Evolutionary conservation across 345 rosid genomes (phyloP).

Genomic region (Moringa oleifera): DNA sequence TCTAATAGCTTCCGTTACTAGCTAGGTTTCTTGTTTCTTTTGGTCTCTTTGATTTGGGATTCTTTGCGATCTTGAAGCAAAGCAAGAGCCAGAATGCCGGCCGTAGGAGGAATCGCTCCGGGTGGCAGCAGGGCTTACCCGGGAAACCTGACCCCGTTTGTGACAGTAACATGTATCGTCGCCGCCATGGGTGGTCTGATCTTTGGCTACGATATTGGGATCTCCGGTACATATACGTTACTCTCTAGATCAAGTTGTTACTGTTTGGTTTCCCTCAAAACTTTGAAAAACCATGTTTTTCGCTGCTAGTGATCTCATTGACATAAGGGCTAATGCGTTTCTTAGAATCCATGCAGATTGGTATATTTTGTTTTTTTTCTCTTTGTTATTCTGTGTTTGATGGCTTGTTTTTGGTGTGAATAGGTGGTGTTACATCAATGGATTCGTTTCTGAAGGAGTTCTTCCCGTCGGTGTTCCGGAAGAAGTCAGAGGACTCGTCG

Average conservation of each 20-base stretch:
- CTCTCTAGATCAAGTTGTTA: not conserved
- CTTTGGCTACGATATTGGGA: constrained; percentile 94
- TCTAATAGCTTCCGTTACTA: too few relatives aligned
- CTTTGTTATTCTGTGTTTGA: not conserved
- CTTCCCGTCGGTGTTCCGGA: constrained; percentile 58
- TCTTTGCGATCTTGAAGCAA: constrained; percentile 2
- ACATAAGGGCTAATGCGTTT: too few relatives aligned
- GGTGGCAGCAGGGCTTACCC: constrained; percentile 64
- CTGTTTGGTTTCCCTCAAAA: too few relatives aligned
- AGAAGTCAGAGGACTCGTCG: constrained; percentile 36
- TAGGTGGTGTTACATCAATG: constrained; percentile 98
- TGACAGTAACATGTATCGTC: constrained; percentile 68
- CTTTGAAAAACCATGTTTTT: too few relatives aligned
- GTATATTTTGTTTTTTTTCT: not conserved
- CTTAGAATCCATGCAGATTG: not conserved
- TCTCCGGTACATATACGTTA: constrained; percentile 50
- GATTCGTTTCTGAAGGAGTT: constrained; percentile 55
- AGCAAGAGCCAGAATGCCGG: constrained; percentile 34
- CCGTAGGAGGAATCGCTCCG: constrained; percentile 43
- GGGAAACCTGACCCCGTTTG: constrained; percentile 78
- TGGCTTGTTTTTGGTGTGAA: not conserved
- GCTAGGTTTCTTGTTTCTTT: too few relatives aligned
- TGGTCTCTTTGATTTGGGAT: not conserved
- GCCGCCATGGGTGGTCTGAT: constrained; percentile 99
- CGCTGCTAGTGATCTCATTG: too few relatives aligned